Base-by-base conservation (phyloP, 495 filamentous ascomycete genomes). In the Lasiosphaeria hispida region DNA sequence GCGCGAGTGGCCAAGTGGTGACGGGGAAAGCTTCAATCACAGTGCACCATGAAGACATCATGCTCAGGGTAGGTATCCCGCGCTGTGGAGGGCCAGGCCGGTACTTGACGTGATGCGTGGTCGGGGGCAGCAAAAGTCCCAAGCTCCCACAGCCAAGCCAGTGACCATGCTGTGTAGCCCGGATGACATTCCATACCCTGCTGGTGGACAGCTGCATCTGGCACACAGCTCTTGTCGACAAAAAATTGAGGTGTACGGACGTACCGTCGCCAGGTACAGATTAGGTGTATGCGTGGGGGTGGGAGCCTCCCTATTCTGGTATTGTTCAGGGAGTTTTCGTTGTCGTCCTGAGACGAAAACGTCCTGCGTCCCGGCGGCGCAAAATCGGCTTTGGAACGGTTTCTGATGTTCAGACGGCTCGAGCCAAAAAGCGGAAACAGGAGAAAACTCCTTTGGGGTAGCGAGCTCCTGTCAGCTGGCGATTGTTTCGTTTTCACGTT, bases 401-500 rank as follows among this genome's bases (percentile, higher is more conserved):
- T 47, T 47, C 43, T 23, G 30, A 47, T 23, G 43, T 47, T 47
- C 43, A 47, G 43, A 47, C 43, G 43, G 30, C n/a, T n/a, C n/a
- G n/a, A n/a, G n/a, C n/a, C n/a, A n/a, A n/a, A n/a, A n/a, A n/a
- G n/a, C n/a, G n/a, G n/a, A n/a, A 47, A 17, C 43, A 30, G 5
- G 43, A 15, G 18, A 23, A 4, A 23, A 17, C 43, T 47, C 10
- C 43, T 47, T 23, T n/a, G n/a, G 30, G 43, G 30, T 23, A 47
- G 17, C 23, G 23, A 30, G 23, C 23, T 30, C 43, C 15, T 47
- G 18, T 19, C 17, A 47, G 18, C 43, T 17, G 10, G 17, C 18
- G 43, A 47, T 17, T 23, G 43, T 47, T 47, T 47, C 43, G 43
- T 47, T 47, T 23, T 10, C 43, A 23, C 14, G 17, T 17, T 17